Evolutionary conservation across 2,329 filamentous ascomycete species (phyloP).

Genomic region (Chaetothyriales sp.): DNA sequence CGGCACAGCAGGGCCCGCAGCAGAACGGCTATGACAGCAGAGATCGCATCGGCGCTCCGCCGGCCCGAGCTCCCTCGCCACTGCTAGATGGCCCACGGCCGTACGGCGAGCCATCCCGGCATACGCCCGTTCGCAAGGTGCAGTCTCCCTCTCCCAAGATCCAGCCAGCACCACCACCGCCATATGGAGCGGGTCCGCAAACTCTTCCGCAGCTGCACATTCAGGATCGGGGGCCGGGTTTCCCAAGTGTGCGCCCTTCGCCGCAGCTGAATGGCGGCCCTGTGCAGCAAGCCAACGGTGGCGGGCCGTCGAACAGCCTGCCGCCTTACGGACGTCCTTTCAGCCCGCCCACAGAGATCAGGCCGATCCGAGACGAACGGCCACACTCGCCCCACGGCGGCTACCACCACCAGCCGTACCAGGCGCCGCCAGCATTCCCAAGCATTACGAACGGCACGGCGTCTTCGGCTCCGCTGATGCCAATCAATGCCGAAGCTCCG

Average conservation of each 20-base stretch:
- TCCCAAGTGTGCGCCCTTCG: conserved; percentile 21
- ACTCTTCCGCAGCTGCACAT: conserved; percentile 39
- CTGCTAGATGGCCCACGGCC: conserved; percentile 56
- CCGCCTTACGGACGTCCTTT: conserved; percentile 61
- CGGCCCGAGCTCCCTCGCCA: conserved; percentile 61
- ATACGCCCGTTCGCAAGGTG: conserved; percentile 37
- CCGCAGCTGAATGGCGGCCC: conserved; percentile 46
- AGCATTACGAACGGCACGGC: conserved; percentile 48
- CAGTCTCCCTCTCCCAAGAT: conserved; percentile 48
- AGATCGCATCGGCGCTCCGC: conserved; percentile 55
- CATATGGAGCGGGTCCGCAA: conserved; percentile 33
- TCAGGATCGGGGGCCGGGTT: conserved; percentile 31
- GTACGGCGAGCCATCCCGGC: conserved; percentile 53
- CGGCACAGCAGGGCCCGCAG: conserved; percentile 44
- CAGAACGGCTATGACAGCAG: conserved; percentile 70
- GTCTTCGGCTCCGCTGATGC: conserved; percentile 34
- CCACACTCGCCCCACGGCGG: conserved; percentile 83
- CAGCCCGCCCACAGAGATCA: conserved; percentile 72
- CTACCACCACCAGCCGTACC: conserved; percentile 69
- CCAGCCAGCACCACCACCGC: conserved; percentile 38
- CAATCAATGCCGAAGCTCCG: conserved; percentile 54
- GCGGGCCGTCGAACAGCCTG: conserved; percentile 42
- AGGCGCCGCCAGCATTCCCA: conserved; percentile 55
- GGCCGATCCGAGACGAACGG: conserved; percentile 68
- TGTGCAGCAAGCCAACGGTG: conserved; percentile 39